Conservation (phyloP, 352 stramenopile species). For the Phytopythium chamaehyphon region DNA sequence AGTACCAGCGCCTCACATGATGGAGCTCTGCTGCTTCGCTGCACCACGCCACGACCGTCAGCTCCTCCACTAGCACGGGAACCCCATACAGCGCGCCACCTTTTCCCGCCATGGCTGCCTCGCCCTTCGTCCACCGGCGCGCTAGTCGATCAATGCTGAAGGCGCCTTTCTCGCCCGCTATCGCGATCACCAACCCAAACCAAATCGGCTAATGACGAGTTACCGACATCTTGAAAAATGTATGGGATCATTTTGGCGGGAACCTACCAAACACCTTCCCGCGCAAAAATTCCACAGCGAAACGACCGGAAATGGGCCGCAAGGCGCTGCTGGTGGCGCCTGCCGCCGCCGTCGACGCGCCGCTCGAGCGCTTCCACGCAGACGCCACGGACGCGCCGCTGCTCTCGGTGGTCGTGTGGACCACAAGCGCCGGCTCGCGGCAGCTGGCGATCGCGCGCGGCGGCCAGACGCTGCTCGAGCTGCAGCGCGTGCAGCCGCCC, state of each 20-base stretch:
- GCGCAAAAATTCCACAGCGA: not conserved
- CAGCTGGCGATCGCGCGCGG: constrained; percentile 50
- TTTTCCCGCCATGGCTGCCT: constrained; percentile 26
- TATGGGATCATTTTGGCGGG: not conserved
- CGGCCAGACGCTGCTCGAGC: constrained; percentile 39
- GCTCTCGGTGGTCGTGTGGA: constrained; percentile 49
- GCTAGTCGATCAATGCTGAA: no score
- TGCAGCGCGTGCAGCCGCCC: constrained; percentile 50
- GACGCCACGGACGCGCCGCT: constrained; percentile 51
- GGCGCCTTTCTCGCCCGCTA: no score
- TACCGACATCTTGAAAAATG: not conserved
- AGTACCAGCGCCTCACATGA: no score
- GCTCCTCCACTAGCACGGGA: no score
- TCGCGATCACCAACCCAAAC: no score
- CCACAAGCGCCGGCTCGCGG: constrained; percentile 25
- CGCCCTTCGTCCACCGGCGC: no score
- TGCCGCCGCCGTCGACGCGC: constrained; percentile 16
- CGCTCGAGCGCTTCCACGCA: constrained; percentile 64
- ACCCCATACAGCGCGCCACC: not conserved
- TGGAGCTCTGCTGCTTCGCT: constrained; percentile 53
- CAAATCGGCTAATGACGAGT: not conserved
- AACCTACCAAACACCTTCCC: not conserved
- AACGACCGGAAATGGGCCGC: constrained; percentile 23
- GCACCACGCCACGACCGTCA: no score
- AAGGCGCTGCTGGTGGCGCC: constrained; percentile 53